Percentiles rank a stretch among this genome's conserved stretches.
Conservation (phyloP, 1,284 basidiomycete species). For the Agaricales sp. region DNA sequence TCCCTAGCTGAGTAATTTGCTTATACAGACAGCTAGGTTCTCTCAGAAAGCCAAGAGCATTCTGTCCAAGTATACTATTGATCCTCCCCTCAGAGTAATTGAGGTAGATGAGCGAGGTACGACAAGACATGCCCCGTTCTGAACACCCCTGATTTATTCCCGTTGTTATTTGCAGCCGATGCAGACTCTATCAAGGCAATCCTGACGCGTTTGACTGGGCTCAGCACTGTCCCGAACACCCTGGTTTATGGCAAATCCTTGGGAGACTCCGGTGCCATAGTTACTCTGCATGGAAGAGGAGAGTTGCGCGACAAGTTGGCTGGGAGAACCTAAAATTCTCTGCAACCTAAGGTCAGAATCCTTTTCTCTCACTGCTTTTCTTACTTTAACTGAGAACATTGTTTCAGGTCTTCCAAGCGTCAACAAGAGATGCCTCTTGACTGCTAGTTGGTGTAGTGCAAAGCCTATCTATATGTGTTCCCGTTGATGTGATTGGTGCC, state of each 20-base stretch:
- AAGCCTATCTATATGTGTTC: no score
- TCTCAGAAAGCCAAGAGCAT: constrained; percentile 64
- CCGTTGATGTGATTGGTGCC: no score
- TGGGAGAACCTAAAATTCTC: no score
- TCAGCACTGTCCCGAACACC: constrained; percentile 68
- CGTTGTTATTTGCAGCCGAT: constrained; percentile 31
- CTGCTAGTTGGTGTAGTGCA: no score
- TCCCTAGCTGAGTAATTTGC: not conserved
- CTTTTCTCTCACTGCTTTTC: no score
- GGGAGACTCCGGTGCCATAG: constrained; percentile 45
- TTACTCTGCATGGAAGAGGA: not conserved
- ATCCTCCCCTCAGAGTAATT: constrained; percentile 58
- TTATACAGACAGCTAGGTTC: constrained; percentile 35
- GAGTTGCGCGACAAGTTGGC: not conserved
- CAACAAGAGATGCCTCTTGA: no score
- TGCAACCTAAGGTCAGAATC: no score
- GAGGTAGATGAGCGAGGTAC: constrained; percentile 67
- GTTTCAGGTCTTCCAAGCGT: no score
- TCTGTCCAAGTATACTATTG: constrained; percentile 52
- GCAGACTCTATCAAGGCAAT: constrained; percentile 51
- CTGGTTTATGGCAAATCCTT: constrained; percentile 55
- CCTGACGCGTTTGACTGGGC: constrained; percentile 54
- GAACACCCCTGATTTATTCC: constrained; percentile 5
- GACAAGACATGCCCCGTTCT: no score
- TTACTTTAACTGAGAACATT: no score